These are phyloP conservation scores for Arthrobotrys entomopaga DNA, from an alignment of 2,329 filamentous ascomycete species.

Conservation along the genomic window DNA sequence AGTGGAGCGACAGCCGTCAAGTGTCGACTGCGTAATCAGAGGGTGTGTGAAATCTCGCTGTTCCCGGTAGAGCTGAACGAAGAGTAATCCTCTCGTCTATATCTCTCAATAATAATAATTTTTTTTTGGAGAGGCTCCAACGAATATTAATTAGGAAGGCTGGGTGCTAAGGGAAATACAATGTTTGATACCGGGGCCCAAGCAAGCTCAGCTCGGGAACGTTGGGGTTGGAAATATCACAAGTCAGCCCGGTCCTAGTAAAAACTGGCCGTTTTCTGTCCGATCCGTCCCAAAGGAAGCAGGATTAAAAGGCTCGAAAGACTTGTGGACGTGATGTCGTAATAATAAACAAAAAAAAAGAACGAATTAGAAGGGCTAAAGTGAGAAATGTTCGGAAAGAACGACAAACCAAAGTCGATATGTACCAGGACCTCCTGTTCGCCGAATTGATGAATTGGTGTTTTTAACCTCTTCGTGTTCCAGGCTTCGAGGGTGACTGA, in stretches of 20 bases:
- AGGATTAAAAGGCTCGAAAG: not conserved
- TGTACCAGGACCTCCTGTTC: constrained; percentile 11
- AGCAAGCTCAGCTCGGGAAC: constrained; percentile 31
- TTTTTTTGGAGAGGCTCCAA: constrained; percentile 7
- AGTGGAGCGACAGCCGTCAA: constrained; percentile 29
- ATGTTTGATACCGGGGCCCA: constrained; percentile 54
- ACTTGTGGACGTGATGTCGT: constrained; percentile 19
- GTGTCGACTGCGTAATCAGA: constrained; percentile 3
- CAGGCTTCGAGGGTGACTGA: constrained; percentile 6
- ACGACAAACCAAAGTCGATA: constrained; percentile 12
- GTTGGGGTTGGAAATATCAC: constrained; percentile 46
- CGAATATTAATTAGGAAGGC: constrained; percentile 49
- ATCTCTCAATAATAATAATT: constrained; percentile 2
- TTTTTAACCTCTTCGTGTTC: constrained; percentile 20
- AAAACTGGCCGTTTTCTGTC: constrained; percentile 50
- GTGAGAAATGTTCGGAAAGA: constrained; percentile 5
- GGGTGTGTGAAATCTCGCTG: constrained; percentile 34
- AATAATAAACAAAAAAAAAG: constrained; percentile 26
- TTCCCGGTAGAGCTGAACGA: constrained; percentile 39
- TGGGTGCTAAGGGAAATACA: constrained; percentile 35
- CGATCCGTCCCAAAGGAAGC: constrained; percentile 32
- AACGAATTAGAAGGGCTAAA: constrained; percentile 9
- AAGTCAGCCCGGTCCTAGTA: constrained; percentile 37
- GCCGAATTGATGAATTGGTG: constrained; percentile 5
- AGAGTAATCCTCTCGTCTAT: constrained; percentile 7